phyloP scores from a whole-genome alignment of 169 alveolate genomes.

The Amoebophrya sp. region DNA sequence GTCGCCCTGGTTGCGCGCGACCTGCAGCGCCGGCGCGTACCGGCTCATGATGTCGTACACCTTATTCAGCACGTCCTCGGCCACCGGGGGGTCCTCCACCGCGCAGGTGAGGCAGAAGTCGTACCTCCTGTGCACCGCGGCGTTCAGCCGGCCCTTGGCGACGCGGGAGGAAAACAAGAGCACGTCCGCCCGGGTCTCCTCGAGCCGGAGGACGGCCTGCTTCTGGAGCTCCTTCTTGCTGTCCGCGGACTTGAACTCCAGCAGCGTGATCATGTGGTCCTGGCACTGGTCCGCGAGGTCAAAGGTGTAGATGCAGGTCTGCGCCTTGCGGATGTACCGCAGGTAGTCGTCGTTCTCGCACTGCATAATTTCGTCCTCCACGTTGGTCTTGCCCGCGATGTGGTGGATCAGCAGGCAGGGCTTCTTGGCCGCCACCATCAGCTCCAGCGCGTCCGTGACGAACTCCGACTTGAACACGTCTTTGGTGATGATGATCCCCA shows the following conservation, averaged over 20 bases:
- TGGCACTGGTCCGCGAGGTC: background rate
- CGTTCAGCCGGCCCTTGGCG: slow-evolving; percentile 16
- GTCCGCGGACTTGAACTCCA: background rate
- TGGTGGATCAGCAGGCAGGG: background rate
- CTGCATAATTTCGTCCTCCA: background rate
- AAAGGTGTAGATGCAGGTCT: background rate
- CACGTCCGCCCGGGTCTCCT: background rate
- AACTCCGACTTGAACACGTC: background rate
- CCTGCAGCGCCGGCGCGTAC: background rate
- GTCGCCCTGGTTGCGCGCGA: background rate
- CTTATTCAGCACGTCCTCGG: background rate
- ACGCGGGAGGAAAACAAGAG: background rate
- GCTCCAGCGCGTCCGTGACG: slow-evolving; percentile 19
- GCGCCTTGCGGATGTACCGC: background rate
- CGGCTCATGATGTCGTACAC: background rate
- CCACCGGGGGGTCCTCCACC: background rate
- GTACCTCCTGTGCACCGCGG: background rate
- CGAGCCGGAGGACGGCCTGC: background rate
- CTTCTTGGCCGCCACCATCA: background rate
- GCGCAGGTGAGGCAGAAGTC: slow-evolving; percentile 19
- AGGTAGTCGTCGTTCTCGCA: background rate
- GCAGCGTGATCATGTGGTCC: background rate
- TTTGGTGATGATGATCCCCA: background rate
- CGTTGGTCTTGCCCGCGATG: background rate
- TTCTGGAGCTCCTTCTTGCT: background rate